phyloP scores from a whole-genome alignment of 768 basidiomycete species.

The Cytidiella melzeri region DNA sequence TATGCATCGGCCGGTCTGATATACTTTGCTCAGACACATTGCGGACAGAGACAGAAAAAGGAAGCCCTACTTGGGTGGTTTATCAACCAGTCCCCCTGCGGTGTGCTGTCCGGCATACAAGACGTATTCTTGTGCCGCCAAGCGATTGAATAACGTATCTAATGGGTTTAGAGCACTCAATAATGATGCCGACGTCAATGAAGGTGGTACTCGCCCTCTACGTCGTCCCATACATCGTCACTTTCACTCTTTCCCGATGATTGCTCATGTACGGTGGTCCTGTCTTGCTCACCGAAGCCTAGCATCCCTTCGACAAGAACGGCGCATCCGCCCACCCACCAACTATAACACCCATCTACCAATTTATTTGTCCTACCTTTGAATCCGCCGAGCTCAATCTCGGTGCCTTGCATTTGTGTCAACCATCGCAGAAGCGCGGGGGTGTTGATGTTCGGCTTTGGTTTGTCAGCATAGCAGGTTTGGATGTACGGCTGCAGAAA shows the following conservation, averaged over 20 bases:
- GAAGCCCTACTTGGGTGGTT: conserved; percentile 79
- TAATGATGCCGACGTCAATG: not conserved
- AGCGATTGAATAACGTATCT: conserved; percentile 50
- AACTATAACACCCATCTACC: conserved; percentile 99
- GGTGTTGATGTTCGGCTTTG: conserved; percentile 46
- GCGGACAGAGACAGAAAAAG: not conserved
- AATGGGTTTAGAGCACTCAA: not conserved
- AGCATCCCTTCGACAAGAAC: conserved; percentile 59
- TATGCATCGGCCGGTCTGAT: conserved; percentile 84
- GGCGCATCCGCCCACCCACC: conserved; percentile 96
- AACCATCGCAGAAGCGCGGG: conserved; percentile 71
- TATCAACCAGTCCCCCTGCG: conserved; percentile 86
- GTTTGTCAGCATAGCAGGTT: conserved; percentile 12
- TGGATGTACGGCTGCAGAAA: conserved; percentile 57
- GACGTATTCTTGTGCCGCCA: conserved; percentile 83
- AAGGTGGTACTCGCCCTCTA: conserved; percentile 47
- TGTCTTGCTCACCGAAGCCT: conserved; percentile 26
- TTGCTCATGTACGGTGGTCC: conserved; percentile 51
- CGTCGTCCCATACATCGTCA: conserved; percentile 58
- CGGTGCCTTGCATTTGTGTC: conserved; percentile 76
- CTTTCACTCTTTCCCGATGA: not conserved
- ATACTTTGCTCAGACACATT: not conserved
- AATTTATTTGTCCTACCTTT: conserved; percentile 92
- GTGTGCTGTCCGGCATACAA: conserved; percentile 81
- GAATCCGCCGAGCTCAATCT: conserved; percentile 87